Evolutionary conservation across 2,329 filamentous ascomycete species (phyloP).

Genomic region (Colletotrichum echinochloae): DNA sequence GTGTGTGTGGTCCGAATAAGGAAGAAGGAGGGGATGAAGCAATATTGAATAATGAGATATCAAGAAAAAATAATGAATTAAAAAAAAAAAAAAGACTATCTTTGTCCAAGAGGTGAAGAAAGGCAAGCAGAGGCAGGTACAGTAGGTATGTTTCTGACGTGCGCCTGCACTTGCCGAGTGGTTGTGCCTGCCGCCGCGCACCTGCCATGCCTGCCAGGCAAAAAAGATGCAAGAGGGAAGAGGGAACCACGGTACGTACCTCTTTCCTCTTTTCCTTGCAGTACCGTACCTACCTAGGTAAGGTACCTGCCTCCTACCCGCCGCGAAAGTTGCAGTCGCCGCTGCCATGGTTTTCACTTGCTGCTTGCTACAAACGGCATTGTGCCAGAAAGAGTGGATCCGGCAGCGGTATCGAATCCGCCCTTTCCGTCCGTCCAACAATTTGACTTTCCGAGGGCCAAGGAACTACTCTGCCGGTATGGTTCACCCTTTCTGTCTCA

Average conservation of each 20-base stretch:
- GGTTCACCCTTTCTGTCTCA: too few species aligned
- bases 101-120: neutral
- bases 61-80: neutral
- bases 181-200: neutral
- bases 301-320: too few species aligned
- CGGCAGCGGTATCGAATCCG: conserved; percentile 21
- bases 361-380: too few species aligned
- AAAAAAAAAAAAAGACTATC: too few species aligned
- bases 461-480: too few species aligned
- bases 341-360: too few species aligned
- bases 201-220: neutral
- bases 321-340: neutral
- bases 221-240: conserved; percentile 7
- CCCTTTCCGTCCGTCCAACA: neutral
- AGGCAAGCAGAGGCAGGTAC: too few species aligned
- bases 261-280: neutral
- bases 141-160: neutral
- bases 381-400: conserved; percentile 23
- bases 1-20: conserved; percentile 8
- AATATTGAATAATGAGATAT: neutral
- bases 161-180: neutral
- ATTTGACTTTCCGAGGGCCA: neutral
- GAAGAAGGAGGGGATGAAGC: neutral
- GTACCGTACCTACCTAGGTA: too few species aligned
- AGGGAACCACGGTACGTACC: conserved; percentile 12